Percentiles rank a stretch among this genome's conserved stretches.
Conservation (phyloP, 2,329 filamentous ascomycete species). For the Phialocephala sp. region DNA sequence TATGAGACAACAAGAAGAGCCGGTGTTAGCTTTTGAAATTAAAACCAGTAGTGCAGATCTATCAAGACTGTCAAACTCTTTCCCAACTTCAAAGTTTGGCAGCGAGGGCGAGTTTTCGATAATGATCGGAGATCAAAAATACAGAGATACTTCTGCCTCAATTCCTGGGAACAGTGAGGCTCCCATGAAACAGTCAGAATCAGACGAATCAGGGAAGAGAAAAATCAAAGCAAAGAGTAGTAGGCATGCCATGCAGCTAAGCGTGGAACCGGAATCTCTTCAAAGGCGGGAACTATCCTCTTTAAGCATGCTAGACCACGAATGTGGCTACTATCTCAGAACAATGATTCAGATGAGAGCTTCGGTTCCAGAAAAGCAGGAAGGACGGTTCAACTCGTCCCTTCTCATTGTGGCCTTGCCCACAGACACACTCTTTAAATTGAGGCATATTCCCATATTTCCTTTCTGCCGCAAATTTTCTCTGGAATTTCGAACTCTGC, state of each 20-base stretch:
- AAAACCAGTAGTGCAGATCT: not conserved
- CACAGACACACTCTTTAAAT: conserved; percentile 1
- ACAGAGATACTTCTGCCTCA: not conserved
- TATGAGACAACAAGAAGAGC: not conserved
- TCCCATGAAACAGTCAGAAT: not conserved
- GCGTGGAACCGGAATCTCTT: not conserved
- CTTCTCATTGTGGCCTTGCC: not conserved
- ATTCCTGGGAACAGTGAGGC: not conserved
- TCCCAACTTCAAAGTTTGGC: not conserved
- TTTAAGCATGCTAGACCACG: not conserved
- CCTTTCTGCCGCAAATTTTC: not conserved
- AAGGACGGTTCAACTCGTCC: not conserved
- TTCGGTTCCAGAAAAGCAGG: conserved; percentile 1
- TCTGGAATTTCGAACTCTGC: not conserved
- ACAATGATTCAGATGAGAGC: not conserved
- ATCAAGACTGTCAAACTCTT: conserved; percentile 1
- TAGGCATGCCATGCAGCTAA: not conserved
- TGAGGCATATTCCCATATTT: not conserved
- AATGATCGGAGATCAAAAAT: not conserved
- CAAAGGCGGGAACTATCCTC: conserved; percentile 1
- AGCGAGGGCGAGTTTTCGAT: not conserved
- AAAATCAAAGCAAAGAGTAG: not conserved
- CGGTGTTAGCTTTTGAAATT: not conserved
- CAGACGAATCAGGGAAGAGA: conserved; percentile 1
- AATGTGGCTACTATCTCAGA: not conserved